Evolutionary conservation across 2,329 filamentous ascomycete genomes (phyloP), one percentile per base, ranked within the genome.

Genomic region (Trichoderma simmonsii): DNA sequence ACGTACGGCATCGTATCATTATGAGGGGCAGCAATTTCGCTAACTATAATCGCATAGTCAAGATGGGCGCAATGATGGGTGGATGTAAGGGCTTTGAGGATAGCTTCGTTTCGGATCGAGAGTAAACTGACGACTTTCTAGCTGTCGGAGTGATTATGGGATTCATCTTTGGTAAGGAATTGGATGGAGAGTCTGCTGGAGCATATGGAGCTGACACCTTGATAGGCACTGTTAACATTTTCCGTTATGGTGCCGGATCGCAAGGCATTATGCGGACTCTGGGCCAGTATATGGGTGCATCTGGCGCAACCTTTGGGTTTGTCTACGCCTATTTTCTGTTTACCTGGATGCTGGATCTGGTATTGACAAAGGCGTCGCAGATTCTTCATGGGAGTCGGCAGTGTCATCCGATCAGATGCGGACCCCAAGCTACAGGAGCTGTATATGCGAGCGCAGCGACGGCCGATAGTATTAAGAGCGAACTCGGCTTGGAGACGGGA

Each of bases 371-470:
- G 51, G 32, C 12, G 70, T 24, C 57, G 9, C 75, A 91, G 89
- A 28, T 98, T 98, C 85, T 99, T 99, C 88, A 99, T 99, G 96
- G 95, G 93, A 72, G 97, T 99, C 77, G 96, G 96, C 77, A 97
- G 94, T 77, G 95, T 97, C 59, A 98, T 99, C 79, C 92, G 96
- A 80, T 95, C 94, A 73, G 96, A 99, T 77, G 90, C 93, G 75
- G 93, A 93, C 57, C 90, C 92, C 48, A 91, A 93, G 77, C 86
- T 91, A 72, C 87, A 90, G 76, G 89, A 94, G 80, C 89, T 93
- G 72, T 97, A 95, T 84, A 88, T 90, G 76, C 89, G 89, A 80
- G 90, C 93, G 65, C 90, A 91, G 76, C 87, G 92, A 77, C 88
- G 89, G 74, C 93, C 95, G 28, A 90, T 95, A 78, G 89, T 97